phyloP scores from a whole-genome alignment of 2,329 filamentous ascomycete genomes.

The Apiospora kogelbergensis region DNA sequence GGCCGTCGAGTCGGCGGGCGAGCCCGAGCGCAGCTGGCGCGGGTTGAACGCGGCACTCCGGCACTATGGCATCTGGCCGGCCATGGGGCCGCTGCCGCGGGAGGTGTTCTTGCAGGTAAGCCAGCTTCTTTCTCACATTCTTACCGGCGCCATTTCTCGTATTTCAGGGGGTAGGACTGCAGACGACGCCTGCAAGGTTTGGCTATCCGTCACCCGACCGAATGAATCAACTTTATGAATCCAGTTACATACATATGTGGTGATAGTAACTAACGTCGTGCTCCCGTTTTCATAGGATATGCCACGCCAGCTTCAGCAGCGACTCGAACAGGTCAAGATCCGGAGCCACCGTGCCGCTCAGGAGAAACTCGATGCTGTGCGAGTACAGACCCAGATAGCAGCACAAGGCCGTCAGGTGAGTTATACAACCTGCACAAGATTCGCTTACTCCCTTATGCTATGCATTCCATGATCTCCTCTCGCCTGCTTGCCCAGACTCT shows the following conservation, averaged over 20 bases:
- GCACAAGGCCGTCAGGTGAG: constrained; percentile 11
- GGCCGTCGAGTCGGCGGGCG: constrained; percentile 16
- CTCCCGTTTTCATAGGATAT: not conserved
- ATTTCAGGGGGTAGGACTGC: too few relatives aligned
- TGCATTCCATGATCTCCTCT: not conserved
- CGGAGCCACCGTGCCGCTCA: constrained; percentile 9
- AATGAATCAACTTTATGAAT: not conserved
- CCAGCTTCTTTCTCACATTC: too few relatives aligned
- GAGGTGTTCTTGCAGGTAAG: not conserved
- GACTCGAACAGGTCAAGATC: constrained; percentile 4
- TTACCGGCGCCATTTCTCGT: not conserved
- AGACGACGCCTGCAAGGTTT: too few relatives aligned
- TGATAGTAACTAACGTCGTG: not conserved
- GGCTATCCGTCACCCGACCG: not conserved
- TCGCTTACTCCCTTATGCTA: not conserved
- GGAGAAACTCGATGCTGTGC: constrained; percentile 12
- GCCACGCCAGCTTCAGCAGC: constrained; percentile 10
- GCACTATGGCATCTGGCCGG: constrained; percentile 13
- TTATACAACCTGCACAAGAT: not conserved
- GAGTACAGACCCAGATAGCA: not conserved
- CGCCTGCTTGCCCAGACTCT: not conserved
- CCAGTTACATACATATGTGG: not conserved
- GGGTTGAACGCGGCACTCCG: constrained; percentile 9
- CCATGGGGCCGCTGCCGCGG: constrained; percentile 12
- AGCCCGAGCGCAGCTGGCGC: constrained; percentile 12